phyloP scores from a whole-genome alignment of 1,284 basidiomycete genomes.

The Gomphus bonarii region DNA sequence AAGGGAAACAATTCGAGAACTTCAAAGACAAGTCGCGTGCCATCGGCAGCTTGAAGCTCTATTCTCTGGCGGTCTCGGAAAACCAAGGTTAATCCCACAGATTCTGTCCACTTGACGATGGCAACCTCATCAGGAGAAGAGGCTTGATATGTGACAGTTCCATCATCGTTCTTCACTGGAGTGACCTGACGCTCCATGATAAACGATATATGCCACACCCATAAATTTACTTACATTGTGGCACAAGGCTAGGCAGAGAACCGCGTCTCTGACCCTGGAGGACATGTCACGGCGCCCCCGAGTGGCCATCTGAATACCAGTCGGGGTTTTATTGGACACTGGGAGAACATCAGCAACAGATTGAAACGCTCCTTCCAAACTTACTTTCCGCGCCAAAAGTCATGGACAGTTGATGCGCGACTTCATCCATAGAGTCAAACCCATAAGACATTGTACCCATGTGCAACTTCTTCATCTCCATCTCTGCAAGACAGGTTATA shows the following conservation, averaged over 20 bases:
- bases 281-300: slow-evolving; percentile 93
- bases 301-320: slow-evolving; percentile 71
- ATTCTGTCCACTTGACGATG: slow-evolving; percentile 97
- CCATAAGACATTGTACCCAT: slow-evolving; percentile 99
- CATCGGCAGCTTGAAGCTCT: slow-evolving; percentile 62
- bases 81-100: slow-evolving; percentile 82
- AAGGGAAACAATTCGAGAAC: slow-evolving; percentile 96
- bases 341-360: slow-evolving; percentile 5
- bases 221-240: slow-evolving; percentile 69
- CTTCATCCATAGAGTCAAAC: slow-evolving; percentile 96
- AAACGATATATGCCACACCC: background rate
- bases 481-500: slow-evolving; percentile 47
- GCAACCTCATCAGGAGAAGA: slow-evolving; percentile 99
- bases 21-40: slow-evolving; percentile 61
- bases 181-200: slow-evolving; percentile 57
- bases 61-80: slow-evolving; percentile 86
- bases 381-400: slow-evolving; percentile 59
- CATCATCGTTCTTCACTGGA: slow-evolving; percentile 90
- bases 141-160: slow-evolving; percentile 91
- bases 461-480: slow-evolving; percentile 98
- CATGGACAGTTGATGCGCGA: slow-evolving; percentile 76
- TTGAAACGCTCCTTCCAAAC: slow-evolving; percentile 10
- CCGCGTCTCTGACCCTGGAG: slow-evolving; percentile 87
- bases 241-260: slow-evolving; percentile 87
- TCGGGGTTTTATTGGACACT: slow-evolving; percentile 40